These are phyloP conservation scores for Colletotrichum tabaci DNA, from an alignment of 2,329 filamentous ascomycete species.

Conservation along the genomic window DNA sequence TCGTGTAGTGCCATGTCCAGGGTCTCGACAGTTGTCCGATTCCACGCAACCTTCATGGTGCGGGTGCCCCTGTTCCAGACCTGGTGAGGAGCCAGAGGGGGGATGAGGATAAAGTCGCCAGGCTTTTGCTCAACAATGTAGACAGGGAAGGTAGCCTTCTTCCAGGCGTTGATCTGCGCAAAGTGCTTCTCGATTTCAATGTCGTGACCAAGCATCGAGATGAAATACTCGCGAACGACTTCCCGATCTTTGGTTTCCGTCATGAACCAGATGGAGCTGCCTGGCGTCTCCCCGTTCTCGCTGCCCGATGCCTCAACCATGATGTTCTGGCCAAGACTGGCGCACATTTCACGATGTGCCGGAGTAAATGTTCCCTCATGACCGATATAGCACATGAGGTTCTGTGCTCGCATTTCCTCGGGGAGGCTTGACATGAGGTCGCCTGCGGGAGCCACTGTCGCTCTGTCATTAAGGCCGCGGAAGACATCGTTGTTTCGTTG, in stretches of 20 bases:
- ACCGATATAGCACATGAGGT: constrained; percentile 98
- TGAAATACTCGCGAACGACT: constrained; percentile 92
- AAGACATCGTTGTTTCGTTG: constrained; percentile 52
- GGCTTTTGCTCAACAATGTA: constrained; percentile 92
- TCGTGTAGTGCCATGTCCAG: constrained; percentile 88
- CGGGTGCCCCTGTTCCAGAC: constrained; percentile 98
- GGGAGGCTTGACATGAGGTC: constrained; percentile 97
- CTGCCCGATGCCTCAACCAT: constrained; percentile 92
- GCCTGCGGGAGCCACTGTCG: constrained; percentile 80
- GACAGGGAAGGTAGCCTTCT: constrained; percentile 91
- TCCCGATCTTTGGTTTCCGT: constrained; percentile 94
- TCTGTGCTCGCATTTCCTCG: constrained; percentile 89
- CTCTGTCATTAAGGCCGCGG: constrained; percentile 62
- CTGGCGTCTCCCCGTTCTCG: constrained; percentile 82
- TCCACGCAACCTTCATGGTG: constrained; percentile 99
- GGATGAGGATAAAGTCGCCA: constrained; percentile 94
- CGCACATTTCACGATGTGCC: constrained; percentile 97
- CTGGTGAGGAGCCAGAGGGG: constrained; percentile 93
- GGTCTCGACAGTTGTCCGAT: constrained; percentile 92
- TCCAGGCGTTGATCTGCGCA: constrained; percentile 95
- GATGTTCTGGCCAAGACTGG: constrained; percentile 94
- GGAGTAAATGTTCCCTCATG: constrained; percentile 98
- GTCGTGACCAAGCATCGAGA: constrained; percentile 93
- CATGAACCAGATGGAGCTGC: constrained; percentile 99
- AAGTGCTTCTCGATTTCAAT: constrained; percentile 98